Base-by-base conservation (phyloP, 2,329 filamentous ascomycete species). In the Chaetomium olivaceum region DNA sequence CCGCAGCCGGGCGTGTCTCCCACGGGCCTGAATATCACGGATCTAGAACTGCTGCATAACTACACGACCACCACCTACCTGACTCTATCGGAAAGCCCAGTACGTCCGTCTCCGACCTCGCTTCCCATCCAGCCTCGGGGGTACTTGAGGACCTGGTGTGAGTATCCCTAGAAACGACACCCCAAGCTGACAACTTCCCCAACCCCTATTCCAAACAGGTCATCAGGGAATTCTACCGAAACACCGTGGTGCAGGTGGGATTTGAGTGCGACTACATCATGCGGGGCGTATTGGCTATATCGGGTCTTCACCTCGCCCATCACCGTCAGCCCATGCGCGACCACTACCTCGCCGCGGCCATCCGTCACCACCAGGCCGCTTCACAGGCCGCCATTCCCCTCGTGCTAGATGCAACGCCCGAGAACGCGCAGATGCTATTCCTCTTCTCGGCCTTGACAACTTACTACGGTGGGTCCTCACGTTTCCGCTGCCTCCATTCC, bases 221-320 rank as follows among this genome's bases (percentile, higher is more conserved):
- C n/a, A 56, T 56, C 21, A 36, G 52, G n/a, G 27, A 56, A 21
- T 56, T 56, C 21, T 56, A 56, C 52, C 29, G 52, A 23, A 36
- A 21, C n/a, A 56, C 52, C 1, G 52, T 56, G 29, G 52, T 56
- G 29, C 52, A 56, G 9, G 52, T 56, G 31, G 52, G 52, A 33
- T 36, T 56, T 29, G 31, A 36, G 16, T 56, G 29, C 31, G 52
- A 56, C 52, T 56, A 56, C 52, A 56, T 56, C 8, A 56, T 56
- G 52, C 23, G 52, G 27, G 52, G 31, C 19, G 31, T 56, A 4
- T 23, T 56, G n/a, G 52, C 52, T 14, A 19, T 56, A 8, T 56
- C 52, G 9, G 31, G 52, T 23, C 52, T 56, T 56, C 52, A 56
- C 29, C 52, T 56, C 52, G 52, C 52, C n/a, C 52, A 56, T n/a